Evolutionary conservation across 2,329 filamentous ascomycete species (phyloP).

Genomic region (Escovopsis sp.): DNA sequence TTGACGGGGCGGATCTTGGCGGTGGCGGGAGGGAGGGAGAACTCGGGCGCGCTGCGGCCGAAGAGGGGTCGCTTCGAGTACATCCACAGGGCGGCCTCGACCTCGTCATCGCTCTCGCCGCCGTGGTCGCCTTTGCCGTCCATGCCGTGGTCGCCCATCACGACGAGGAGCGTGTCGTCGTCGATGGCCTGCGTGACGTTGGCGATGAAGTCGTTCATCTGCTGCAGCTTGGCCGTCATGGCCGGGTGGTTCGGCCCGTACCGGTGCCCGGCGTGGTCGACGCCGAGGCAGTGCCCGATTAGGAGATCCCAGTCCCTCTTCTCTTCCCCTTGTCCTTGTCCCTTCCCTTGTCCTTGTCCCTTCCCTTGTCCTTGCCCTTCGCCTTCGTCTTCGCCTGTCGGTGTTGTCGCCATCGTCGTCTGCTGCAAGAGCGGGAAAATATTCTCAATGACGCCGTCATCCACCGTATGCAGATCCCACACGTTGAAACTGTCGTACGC

Average conservation of each 20-base stretch:
- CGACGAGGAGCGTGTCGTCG: constrained; percentile 72
- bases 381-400: constrained; percentile 43
- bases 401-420: too few relatives aligned
- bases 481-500: constrained; percentile 97
- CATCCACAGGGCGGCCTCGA: constrained; percentile 95
- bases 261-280: constrained; percentile 91
- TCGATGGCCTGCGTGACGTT: constrained; percentile 59
- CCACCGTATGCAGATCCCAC: constrained; percentile 92
- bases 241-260: constrained; percentile 88
- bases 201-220: constrained; percentile 75
- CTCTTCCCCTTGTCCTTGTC: too few relatives aligned
- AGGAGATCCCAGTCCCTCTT: constrained; percentile 73
- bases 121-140: constrained; percentile 93
- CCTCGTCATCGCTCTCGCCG: constrained; percentile 93
- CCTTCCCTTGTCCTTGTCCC: too few relatives aligned
- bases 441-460: constrained; percentile 86
- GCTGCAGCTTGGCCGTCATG: constrained; percentile 77
- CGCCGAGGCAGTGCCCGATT: constrained; percentile 84
- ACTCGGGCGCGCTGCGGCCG: constrained; percentile 53
- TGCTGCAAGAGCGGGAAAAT: constrained; percentile 64
- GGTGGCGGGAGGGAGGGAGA: constrained; percentile 42
- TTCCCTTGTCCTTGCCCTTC: too few relatives aligned
- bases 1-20: constrained; percentile 63
- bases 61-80: constrained; percentile 82
- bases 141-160: constrained; percentile 99